phyloP scores from a whole-genome alignment of 2,329 filamentous ascomycete genomes.

The Hypomyces rosellus region DNA sequence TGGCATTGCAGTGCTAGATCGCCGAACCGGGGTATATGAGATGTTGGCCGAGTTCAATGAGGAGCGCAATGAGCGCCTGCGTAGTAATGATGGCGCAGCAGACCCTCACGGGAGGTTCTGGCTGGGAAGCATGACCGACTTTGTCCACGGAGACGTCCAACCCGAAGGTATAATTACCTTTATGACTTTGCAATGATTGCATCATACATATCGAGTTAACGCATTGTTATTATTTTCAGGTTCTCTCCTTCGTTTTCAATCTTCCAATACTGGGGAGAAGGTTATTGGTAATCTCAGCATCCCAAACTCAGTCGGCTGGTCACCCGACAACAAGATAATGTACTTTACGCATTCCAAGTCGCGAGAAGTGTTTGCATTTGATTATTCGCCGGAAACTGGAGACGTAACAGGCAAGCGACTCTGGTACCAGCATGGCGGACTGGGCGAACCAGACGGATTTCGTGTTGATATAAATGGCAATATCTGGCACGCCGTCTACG shows the following conservation, averaged over 20 bases:
- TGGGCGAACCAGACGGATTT: slow-evolving; percentile 75
- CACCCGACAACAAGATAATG: slow-evolving; percentile 62
- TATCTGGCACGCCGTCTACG: slow-evolving; percentile 85
- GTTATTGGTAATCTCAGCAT: slow-evolving; percentile 63
- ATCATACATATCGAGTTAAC: no score
- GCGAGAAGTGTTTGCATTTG: slow-evolving; percentile 64
- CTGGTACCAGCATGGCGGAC: slow-evolving; percentile 63
- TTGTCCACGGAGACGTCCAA: slow-evolving; percentile 49
- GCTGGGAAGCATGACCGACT: slow-evolving; percentile 82
- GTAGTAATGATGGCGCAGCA: slow-evolving; percentile 76
- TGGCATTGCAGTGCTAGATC: slow-evolving; percentile 73
- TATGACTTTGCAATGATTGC: neutral
- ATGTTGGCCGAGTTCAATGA: slow-evolving; percentile 45
- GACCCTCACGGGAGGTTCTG: slow-evolving; percentile 79
- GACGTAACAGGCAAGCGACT: slow-evolving; percentile 61
- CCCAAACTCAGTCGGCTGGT: slow-evolving; percentile 82
- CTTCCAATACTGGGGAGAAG: slow-evolving; percentile 49
- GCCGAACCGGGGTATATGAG: slow-evolving; percentile 47
- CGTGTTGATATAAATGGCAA: slow-evolving; percentile 77
- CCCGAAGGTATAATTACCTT: slow-evolving; percentile 44
- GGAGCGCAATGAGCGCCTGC: slow-evolving; percentile 44
- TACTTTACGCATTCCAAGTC: slow-evolving; percentile 78
- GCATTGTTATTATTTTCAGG: slow-evolving; percentile 39
- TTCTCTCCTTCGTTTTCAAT: slow-evolving; percentile 61
- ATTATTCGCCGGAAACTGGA: slow-evolving; percentile 62